Conservation (phyloP, 2,329 filamentous ascomycete species). For the Xylariaceae sp. region DNA sequence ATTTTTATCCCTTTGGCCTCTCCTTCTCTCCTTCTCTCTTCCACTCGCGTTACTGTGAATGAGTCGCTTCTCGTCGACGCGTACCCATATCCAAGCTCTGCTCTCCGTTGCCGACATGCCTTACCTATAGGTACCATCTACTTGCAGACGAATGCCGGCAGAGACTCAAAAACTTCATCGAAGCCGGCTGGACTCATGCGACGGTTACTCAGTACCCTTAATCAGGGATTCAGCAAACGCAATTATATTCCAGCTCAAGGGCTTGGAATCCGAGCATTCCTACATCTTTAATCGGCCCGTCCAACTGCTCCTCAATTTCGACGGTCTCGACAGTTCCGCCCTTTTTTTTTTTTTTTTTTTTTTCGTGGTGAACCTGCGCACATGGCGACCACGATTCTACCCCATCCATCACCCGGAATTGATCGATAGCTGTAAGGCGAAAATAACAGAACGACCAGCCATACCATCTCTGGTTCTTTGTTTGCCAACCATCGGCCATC, state of each 20-base stretch:
- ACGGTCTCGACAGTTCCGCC: conserved; percentile 15
- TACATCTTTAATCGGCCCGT: conserved; percentile 13
- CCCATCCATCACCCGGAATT: conserved; percentile 26
- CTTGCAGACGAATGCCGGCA: conserved; percentile 17
- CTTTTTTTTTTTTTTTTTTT: not conserved
- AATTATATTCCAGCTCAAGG: not conserved
- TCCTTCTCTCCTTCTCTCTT: conserved; percentile 4
- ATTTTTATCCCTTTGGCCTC: conserved; percentile 12
- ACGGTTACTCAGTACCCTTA: conserved; percentile 1
- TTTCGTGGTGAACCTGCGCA: conserved; percentile 25
- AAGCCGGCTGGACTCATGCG: conserved; percentile 19
- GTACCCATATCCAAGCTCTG: conserved; percentile 13
- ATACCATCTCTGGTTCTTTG: conserved; percentile 17
- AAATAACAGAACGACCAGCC: conserved; percentile 19
- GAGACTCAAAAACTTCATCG: conserved; percentile 21
- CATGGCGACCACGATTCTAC: conserved; percentile 34
- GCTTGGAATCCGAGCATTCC: not conserved
- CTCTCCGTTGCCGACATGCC: conserved; percentile 1
- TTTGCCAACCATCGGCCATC: conserved; percentile 18
- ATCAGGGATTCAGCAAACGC: not conserved
- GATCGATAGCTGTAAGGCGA: conserved; percentile 23
- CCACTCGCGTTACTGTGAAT: conserved; percentile 3
- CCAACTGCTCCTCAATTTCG: conserved; percentile 12
- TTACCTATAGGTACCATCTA: not conserved
- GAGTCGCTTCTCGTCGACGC: conserved; percentile 12